phyloP scores from a whole-genome alignment of 2,329 filamentous ascomycete genomes.

The Stachybotrys chlorohalonatus region DNA sequence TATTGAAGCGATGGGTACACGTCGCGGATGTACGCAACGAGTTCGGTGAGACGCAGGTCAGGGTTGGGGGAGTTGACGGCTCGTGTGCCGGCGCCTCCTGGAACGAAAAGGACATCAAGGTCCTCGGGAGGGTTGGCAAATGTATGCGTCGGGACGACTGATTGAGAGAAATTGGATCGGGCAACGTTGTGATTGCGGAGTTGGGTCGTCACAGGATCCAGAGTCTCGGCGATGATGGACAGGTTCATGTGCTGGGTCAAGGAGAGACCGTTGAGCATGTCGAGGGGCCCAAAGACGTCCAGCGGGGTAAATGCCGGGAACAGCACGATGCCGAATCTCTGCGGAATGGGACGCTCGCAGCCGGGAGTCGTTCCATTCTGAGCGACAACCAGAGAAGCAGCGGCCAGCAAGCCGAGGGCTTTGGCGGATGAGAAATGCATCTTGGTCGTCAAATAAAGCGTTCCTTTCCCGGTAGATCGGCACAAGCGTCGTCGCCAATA shows the following conservation, averaged over 20 bases:
- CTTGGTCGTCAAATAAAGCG: neutral
- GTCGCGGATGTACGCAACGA: conserved; percentile 27
- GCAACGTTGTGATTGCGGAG: conserved; percentile 8
- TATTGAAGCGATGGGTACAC: conserved; percentile 39
- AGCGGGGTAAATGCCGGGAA: conserved; percentile 5
- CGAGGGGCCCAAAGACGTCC: conserved; percentile 34
- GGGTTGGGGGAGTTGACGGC: conserved; percentile 14
- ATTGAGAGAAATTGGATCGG: conserved; percentile 20
- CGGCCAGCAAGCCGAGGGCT: neutral
- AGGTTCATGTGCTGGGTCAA: conserved; percentile 23
- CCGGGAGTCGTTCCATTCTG: neutral
- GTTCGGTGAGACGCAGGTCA: conserved; percentile 8
- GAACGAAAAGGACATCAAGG: conserved; percentile 50
- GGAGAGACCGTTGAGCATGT: conserved; percentile 30
- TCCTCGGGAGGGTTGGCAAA: conserved; percentile 37
- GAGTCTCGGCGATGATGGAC: conserved; percentile 24
- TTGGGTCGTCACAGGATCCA: conserved; percentile 28
- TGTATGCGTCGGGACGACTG: conserved; percentile 35
- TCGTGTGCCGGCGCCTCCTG: conserved; percentile 46
- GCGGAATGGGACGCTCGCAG: neutral
- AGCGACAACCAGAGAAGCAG: neutral
- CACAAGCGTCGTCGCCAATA: too few relatives aligned
- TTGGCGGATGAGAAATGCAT: neutral
- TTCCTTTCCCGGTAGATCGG: too few relatives aligned
- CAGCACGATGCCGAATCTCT: neutral